Evolutionary conservation across 2,329 filamentous ascomycete genomes (phyloP).

Genomic region (Botryosphaeria agaves): DNA sequence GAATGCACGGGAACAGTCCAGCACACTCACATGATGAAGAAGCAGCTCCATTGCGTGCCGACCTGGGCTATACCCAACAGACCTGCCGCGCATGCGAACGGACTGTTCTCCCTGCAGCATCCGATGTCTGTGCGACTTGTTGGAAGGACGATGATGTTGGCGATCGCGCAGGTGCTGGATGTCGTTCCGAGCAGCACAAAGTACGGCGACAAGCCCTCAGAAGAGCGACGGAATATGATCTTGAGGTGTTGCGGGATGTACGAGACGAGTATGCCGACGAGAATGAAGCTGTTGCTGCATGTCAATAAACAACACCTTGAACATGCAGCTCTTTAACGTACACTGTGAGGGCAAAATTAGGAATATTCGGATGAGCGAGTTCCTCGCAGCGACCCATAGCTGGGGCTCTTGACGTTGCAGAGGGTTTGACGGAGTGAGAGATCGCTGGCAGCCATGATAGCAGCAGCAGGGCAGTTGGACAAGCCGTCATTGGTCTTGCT

Average conservation of each 20-base stretch:
- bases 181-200: conserved; percentile 90
- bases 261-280: conserved; percentile 76
- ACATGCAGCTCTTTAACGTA: not conserved
- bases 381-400: not conserved
- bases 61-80: conserved; percentile 82
- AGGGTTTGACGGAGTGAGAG: no score
- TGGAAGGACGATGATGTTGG: conserved; percentile 82
- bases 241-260: conserved; percentile 91
- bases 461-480: no score
- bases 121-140: conserved; percentile 65
- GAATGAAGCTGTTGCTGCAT: conserved; percentile 39
- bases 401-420: no score
- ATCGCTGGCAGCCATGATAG: no score
- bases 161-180: conserved; percentile 73
- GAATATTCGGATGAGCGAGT: not conserved
- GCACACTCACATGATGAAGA: conserved; percentile 74
- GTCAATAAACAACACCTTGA: not conserved
- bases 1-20: not conserved
- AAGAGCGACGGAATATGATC: conserved; percentile 70
- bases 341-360: not conserved
- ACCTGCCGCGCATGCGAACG: conserved; percentile 69
- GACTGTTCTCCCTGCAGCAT: conserved; percentile 70
- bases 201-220: conserved; percentile 88
- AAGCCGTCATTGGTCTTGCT: no score
- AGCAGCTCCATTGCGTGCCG: conserved; percentile 81